Evolutionary conservation across 805 yeast species (phyloP), one percentile per base, ranked within the genome.

Genomic region (Zygoascus tannicola): DNA sequence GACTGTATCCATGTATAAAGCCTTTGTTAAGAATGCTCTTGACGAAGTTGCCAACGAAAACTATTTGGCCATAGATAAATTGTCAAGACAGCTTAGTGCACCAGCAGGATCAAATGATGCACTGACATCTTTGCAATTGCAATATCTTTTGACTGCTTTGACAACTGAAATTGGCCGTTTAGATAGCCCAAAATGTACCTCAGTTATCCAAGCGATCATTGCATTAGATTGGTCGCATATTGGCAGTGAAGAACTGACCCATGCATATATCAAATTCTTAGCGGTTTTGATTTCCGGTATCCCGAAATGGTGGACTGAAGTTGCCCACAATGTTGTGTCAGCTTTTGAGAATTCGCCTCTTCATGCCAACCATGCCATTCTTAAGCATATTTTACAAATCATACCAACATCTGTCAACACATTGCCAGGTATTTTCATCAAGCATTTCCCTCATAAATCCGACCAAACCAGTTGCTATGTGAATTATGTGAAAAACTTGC

Each of bases 231-330:
- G 94, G 92, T 50, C 55, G 14, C 74, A 80, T 52, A 63, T 75
- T 21, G 66, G 69, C 40, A 26, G 12, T 12, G 30, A 26, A 26
- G 30, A 26, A 7, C 7, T 26, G 30, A 12, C 30, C 12, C 30
- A 26, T 8, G 65, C 70, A 38, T 87, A 83, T 62, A 72, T 81
- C 38, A 80, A 77, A 36, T 92, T 92, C 60, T 65, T 85, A 38
- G 72, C 78, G 37, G 84, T 88, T 22, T 70, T 90, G 43, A 84
- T 88, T 32, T 81, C 94, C 3, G 82, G 90, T 38, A 71, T 80
- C 48, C 97, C 97, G 5, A 85, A 80, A 60, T 90, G 94, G 85
- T 79, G 92, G 76, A 74, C 76, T 50, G 94, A 85, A 47, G 85
- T 90, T n/a, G 78, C 84, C 18, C 67, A 71, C 47, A 73, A 75